Evolutionary conservation across 257 asterid genomes (phyloP), one percentile per base, ranked within the genome.

Genomic region (Capsicum chinense): DNA sequence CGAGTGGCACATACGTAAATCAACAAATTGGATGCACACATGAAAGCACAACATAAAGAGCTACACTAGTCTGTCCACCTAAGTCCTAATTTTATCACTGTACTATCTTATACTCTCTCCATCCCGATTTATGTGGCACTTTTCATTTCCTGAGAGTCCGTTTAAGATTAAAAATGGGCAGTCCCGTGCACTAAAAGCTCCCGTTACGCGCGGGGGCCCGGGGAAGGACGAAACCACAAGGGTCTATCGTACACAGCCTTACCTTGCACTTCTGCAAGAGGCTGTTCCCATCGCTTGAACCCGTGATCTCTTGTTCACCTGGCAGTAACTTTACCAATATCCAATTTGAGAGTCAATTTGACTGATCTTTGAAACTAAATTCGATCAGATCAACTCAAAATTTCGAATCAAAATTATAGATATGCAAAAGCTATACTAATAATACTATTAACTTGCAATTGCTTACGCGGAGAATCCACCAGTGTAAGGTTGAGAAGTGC

Each of bases 381-480:
- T 69, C 26, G 56, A 17, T 42, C 17, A 69, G 56, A 69, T 69
- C 79, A 69, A 62, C 14, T 62, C 37, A 3, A 8, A 60, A 2
- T 60, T n/a, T 60, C n/a, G n/a, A 69, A 39, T 16, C 11, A 39
- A 69, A 68, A 15, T 39, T 67, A 35, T 15, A 67, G 50, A 67
- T 68, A 68, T 37, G 14, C 52, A 68, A 37, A 15, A 58, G 7
- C 4, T 58, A 58, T 58, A 58, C 1, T 0, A 12, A 56, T 12
- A 56, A 17, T 56, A 56, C 17, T 10, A 56, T 56, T 56, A 56
- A 56, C 59, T 56, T 56, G 59, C 59, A 15, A 15, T 84, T 47
- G 67, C 98, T 90, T 86, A 97, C 98, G 93, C 87, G 9, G 97
- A 92, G 86, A 93, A 97, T 81, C 99, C 99, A 74, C 98, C 98